Evolutionary conservation across 257 asterid species (phyloP).

Genomic region (Buddleja alternifolia): DNA sequence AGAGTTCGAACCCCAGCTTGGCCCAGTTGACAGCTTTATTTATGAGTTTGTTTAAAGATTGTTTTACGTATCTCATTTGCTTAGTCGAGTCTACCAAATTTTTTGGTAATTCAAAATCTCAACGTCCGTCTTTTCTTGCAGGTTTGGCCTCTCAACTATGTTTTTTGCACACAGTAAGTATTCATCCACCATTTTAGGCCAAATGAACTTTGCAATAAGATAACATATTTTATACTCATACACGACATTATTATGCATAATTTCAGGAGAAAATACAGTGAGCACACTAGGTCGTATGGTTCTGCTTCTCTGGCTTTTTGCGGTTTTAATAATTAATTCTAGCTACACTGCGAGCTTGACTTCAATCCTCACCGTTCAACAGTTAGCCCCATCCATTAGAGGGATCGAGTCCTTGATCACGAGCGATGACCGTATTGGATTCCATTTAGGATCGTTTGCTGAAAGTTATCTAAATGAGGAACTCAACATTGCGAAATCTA

Average conservation of each 20-base stretch:
- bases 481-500: conserved; percentile 52
- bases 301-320: conserved; percentile 64
- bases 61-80: neutral
- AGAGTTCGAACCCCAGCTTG: too few relatives aligned
- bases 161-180: conserved; percentile 50
- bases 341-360: conserved; percentile 75
- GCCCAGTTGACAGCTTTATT: too few relatives aligned
- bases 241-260: neutral
- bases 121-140: conserved; percentile 30
- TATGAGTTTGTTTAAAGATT: too few relatives aligned
- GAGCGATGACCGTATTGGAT: conserved; percentile 54
- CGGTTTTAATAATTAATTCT: conserved; percentile 56
- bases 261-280: conserved; percentile 54
- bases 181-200: too few relatives aligned
- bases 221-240: neutral
- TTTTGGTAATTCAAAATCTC: too few relatives aligned
- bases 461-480: conserved; percentile 50
- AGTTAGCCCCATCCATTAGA: conserved; percentile 54
- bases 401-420: conserved; percentile 54
- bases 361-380: conserved; percentile 73
- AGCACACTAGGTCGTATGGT: conserved; percentile 61
- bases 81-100: neutral
- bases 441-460: conserved; percentile 61
- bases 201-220: neutral
- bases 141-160: conserved; percentile 53